Percentiles rank a stretch among this genome's conserved stretches.
Evolutionary conservation across 2,329 filamentous ascomycete species (phyloP).

Genomic region (Colletotrichum destructivum): DNA sequence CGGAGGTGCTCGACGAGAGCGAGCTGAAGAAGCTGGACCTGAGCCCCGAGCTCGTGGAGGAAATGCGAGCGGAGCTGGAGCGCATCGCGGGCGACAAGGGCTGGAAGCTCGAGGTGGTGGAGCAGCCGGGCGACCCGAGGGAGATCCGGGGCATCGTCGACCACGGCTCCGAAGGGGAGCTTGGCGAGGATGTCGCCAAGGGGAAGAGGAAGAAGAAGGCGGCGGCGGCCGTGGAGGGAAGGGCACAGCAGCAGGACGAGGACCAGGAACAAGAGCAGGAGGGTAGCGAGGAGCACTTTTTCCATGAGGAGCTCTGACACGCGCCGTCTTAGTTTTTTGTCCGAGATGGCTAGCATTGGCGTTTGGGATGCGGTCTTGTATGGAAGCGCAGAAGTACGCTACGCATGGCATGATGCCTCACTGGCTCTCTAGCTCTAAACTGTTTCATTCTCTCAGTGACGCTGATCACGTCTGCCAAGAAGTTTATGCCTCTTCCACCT

Average conservation of each 20-base stretch:
- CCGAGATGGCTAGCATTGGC: constrained; percentile 35
- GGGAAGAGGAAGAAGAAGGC: constrained; percentile 32
- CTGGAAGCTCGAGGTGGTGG: constrained; percentile 87
- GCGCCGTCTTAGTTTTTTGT: neutral
- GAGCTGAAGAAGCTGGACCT: constrained; percentile 79
- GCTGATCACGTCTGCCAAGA: neutral
- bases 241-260: constrained; percentile 34
- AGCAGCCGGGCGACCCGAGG: constrained; percentile 72
- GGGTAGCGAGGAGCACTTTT: constrained; percentile 67
- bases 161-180: constrained; percentile 59
- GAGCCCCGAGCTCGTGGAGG: constrained; percentile 76
- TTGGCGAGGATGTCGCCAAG: constrained; percentile 21
- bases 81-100: constrained; percentile 78
- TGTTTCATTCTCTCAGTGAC: neutral
- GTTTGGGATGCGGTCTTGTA: constrained; percentile 35
- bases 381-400: constrained; percentile 17
- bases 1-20: constrained; percentile 74
- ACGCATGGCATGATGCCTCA: neutral
- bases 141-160: constrained; percentile 82
- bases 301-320: constrained; percentile 66
- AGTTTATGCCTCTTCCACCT: no score
- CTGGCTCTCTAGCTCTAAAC: neutral
- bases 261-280: constrained; percentile 47
- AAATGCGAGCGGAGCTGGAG: constrained; percentile 78
- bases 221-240: constrained; percentile 31